Percentiles rank a stretch among this genome's conserved stretches.
Evolutionary conservation across 2,329 filamentous ascomycete genomes (phyloP).

Genomic region (Raffaelea ambrosiae): DNA sequence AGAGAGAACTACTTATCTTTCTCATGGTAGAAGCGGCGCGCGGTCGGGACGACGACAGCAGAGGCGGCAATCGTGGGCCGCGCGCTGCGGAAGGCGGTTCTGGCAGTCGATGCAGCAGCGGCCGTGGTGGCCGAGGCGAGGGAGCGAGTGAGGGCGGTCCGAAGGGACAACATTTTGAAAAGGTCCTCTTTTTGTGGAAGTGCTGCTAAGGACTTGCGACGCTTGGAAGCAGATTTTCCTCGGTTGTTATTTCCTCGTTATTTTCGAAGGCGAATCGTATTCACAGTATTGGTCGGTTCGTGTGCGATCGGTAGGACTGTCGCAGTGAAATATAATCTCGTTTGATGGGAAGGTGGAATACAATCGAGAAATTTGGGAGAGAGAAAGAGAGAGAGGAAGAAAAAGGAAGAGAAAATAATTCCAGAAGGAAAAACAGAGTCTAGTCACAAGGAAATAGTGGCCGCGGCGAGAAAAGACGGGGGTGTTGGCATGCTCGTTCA

Average conservation of each 20-base stretch:
- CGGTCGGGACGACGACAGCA: conserved; percentile 4
- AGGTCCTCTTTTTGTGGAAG: background rate
- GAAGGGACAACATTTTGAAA: conserved; percentile 11
- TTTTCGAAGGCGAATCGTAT: no score
- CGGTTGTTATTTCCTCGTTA: background rate
- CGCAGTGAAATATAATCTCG: no score
- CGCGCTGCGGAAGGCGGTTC: conserved; percentile 9
- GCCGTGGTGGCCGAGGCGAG: conserved; percentile 10
- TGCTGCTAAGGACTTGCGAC: background rate
- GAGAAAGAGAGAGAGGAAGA: no score
- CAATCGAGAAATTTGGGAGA: no score
- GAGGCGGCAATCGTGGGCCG: conserved; percentile 8
- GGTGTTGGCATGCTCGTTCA: background rate
- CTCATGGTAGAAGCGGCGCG: conserved; percentile 16
- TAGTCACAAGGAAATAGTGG: no score
- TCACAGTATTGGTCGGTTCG: no score
- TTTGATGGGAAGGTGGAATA: no score
- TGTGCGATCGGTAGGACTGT: no score
- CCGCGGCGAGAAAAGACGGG: background rate
- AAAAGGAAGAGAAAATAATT: no score
- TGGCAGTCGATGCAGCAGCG: conserved; percentile 5
- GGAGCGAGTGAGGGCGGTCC: conserved; percentile 9
- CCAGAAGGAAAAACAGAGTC: no score
- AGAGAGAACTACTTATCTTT: conserved; percentile 14
- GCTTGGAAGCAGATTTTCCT: background rate